phyloP scores from a whole-genome alignment of 352 stramenopile species.

The Phytopythium aichiense region DNA sequence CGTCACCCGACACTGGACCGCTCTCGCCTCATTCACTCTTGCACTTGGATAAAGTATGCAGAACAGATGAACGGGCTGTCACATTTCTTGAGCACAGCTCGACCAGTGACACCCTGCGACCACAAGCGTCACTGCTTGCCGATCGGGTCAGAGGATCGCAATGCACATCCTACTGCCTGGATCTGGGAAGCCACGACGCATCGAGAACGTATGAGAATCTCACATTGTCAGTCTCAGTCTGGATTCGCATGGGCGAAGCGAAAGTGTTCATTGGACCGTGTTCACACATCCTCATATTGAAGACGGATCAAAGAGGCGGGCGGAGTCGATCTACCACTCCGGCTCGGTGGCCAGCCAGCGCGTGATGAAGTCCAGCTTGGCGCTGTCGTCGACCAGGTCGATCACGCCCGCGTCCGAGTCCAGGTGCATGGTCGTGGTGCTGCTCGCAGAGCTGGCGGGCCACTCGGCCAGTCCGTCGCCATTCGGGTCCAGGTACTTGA shows the following conservation, averaged over 20 bases:
- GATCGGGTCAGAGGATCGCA: background rate
- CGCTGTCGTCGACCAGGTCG: background rate
- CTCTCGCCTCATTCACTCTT: background rate
- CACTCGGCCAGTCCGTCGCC: conserved; percentile 8
- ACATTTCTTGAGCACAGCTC: too few relatives aligned
- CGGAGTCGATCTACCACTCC: background rate
- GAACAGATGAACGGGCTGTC: background rate
- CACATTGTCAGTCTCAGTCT: too few relatives aligned
- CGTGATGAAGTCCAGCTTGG: conserved; percentile 11
- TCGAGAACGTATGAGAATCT: too few relatives aligned
- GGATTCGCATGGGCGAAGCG: too few relatives aligned
- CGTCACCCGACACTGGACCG: background rate
- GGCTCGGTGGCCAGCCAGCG: conserved; percentile 3
- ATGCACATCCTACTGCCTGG: background rate
- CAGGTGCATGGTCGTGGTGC: conserved; percentile 11
- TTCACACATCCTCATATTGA: too few relatives aligned
- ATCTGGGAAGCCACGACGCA: background rate
- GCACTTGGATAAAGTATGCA: background rate
- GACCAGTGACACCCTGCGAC: background rate
- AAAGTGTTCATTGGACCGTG: too few relatives aligned
- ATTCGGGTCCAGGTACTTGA: conserved; percentile 17
- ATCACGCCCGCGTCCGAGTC: conserved; percentile 10
- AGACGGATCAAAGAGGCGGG: background rate
- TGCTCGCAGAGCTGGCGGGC: conserved; percentile 7
- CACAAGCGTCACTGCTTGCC: background rate